Conservation (phyloP, 2,329 filamentous ascomycete species). For the Aspergillus piperis region DNA sequence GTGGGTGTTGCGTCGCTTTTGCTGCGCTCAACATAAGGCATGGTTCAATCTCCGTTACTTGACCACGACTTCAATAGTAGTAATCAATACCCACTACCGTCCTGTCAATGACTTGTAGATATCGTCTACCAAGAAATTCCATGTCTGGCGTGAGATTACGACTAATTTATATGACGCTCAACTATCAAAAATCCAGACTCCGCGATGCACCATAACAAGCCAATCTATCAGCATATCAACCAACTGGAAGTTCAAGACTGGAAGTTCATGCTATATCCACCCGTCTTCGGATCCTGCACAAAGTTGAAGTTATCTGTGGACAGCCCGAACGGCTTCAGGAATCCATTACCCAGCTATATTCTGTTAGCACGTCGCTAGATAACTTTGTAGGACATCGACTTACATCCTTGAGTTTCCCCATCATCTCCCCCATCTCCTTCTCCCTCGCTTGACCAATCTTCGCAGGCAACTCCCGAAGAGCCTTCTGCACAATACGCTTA, state of each 20-base stretch:
- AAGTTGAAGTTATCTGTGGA: constrained; percentile 96
- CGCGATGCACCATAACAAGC: neutral
- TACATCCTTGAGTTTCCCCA: constrained; percentile 87
- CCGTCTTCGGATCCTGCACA: constrained; percentile 82
- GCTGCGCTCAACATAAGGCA: too few species aligned
- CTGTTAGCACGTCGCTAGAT: constrained; percentile 7
- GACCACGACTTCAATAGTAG: too few species aligned
- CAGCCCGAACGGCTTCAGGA: constrained; percentile 89
- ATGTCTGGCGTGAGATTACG: neutral
- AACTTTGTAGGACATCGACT: constrained; percentile 33
- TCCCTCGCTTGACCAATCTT: constrained; percentile 77
- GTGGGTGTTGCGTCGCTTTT: too few species aligned
- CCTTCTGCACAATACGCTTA: constrained; percentile 64
- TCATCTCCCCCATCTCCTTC: constrained; percentile 91
- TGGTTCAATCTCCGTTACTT: too few species aligned
- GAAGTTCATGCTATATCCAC: constrained; percentile 95
- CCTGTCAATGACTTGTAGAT: too few species aligned
- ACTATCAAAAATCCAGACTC: neutral
- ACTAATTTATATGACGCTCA: neutral
- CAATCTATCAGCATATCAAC: neutral
- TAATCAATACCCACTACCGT: too few species aligned
- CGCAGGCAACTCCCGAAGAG: constrained; percentile 66
- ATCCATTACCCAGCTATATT: constrained; percentile 75
- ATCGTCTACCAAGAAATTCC: neutral
- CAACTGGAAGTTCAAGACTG: constrained; percentile 30